Evolutionary conservation across 768 basidiomycete species (phyloP).

Genomic region (Mycena kentingensis): DNA sequence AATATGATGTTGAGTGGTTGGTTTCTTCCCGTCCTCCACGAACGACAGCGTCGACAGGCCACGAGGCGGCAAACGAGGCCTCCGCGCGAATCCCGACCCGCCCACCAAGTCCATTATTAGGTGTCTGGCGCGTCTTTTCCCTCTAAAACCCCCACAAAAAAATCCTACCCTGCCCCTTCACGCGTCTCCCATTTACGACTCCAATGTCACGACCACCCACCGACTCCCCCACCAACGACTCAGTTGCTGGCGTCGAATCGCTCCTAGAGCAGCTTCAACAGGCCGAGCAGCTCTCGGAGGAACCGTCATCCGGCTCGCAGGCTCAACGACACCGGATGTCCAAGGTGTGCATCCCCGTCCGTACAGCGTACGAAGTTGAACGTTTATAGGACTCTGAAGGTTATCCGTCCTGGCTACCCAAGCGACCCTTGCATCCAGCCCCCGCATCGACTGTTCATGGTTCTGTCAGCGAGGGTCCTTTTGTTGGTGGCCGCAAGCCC

Average conservation of each 20-base stretch:
- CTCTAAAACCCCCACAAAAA: conserved; percentile 29
- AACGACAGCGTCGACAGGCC: no score
- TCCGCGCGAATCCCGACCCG: no score
- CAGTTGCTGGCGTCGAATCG: conserved; percentile 26
- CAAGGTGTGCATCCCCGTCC: conserved; percentile 40
- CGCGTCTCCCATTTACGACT: conserved; percentile 28
- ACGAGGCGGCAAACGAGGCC: no score
- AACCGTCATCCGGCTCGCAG: conserved; percentile 35
- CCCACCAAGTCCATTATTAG: no score
- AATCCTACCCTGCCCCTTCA: conserved; percentile 21
- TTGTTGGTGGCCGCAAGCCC: conserved; percentile 68
- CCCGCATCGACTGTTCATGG: conserved; percentile 72
- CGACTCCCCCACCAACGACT: conserved; percentile 29
- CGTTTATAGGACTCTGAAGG: conserved; percentile 50
- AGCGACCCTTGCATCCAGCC: conserved; percentile 72
- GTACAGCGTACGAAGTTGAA: not conserved
- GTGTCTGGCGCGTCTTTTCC: conserved; percentile 23
- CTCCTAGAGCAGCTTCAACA: conserved; percentile 22
- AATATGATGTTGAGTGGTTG: no score
- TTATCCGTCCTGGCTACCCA: conserved; percentile 86
- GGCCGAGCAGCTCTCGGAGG: conserved; percentile 16
- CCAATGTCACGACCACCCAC: conserved; percentile 41
- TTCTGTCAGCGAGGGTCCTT: conserved; percentile 43
- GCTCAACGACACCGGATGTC: conserved; percentile 35
- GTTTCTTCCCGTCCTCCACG: no score